These are phyloP conservation scores for Prunus fruticosa DNA, from an alignment of 306 rosid genomes.

Conservation along the genomic window DNA sequence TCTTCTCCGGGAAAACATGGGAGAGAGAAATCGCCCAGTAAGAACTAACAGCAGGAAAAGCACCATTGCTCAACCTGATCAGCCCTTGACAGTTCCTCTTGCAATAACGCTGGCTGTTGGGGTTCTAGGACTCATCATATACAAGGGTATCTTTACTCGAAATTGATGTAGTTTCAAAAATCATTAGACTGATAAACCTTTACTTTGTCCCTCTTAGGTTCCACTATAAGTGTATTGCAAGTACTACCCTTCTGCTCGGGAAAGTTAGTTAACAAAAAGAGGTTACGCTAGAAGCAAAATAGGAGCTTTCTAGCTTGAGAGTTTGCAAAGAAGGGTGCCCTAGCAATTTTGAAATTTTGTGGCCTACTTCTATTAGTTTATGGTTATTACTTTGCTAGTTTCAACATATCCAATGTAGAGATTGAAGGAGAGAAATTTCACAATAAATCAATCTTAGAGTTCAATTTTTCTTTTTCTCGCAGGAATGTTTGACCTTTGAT, in stretches of 20 bases:
- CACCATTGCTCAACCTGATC: conserved; percentile 26
- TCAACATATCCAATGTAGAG: neutral
- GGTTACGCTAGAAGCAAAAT: conserved; percentile 3
- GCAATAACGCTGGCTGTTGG: conserved; percentile 55
- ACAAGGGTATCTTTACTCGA: conserved; percentile 48
- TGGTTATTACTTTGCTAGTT: neutral
- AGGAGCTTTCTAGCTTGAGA: conserved; percentile 11
- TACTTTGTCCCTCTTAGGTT: neutral
- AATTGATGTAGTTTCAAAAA: conserved; percentile 30
- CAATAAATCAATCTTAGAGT: neutral
- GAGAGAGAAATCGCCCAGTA: conserved; percentile 46
- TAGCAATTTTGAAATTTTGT: conserved; percentile 9
- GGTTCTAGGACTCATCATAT: conserved; percentile 64
- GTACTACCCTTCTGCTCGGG: conserved; percentile 48
- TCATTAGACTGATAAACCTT: neutral
- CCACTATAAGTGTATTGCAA: conserved; percentile 3
- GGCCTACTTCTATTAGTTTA: neutral
- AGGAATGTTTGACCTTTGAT: too few relatives aligned
- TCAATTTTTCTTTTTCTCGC: neutral
- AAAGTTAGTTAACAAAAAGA: conserved; percentile 23
- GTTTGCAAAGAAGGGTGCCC: conserved; percentile 8
- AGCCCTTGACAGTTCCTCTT: conserved; percentile 34
- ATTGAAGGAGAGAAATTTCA: neutral
- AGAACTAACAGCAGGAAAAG: conserved; percentile 51
- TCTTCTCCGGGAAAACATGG: conserved; percentile 53